Percentiles rank a stretch among this genome's conserved stretches.
phyloP scores from a whole-genome alignment of 768 basidiomycete species.

The Cystofilobasidium macerans region DNA sequence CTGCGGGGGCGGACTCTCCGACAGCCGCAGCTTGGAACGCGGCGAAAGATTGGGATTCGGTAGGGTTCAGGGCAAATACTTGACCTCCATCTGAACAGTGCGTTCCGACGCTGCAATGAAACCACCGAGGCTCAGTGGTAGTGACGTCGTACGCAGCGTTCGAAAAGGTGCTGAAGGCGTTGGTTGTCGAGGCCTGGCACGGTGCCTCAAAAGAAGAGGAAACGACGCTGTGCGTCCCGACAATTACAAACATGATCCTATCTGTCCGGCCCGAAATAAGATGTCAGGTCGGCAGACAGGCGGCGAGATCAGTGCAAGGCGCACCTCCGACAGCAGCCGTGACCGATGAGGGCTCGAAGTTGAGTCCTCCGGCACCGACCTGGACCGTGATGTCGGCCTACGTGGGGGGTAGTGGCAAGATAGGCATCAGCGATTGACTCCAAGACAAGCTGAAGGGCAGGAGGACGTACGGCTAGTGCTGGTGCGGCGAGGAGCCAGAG shows the following conservation, averaged over 20 bases:
- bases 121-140: neutral
- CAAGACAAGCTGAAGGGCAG: too few species aligned
- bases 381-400: neutral
- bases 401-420: too few species aligned
- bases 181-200: conserved; percentile 40
- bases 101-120: neutral
- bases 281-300: neutral
- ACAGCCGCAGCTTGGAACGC: too few species aligned
- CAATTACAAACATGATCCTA: neutral
- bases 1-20: too few species aligned
- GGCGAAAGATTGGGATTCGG: too few species aligned
- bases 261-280: neutral
- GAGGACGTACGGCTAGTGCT: neutral
- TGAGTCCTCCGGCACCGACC: neutral
- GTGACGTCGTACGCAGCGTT: neutral
- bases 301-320: neutral
- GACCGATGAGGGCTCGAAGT: neutral
- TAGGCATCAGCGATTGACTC: too few species aligned
- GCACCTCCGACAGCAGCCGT: neutral
- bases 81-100: too few species aligned
- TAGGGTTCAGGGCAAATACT: too few species aligned
- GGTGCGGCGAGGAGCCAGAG: neutral
- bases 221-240: conserved; percentile 47
- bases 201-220: conserved; percentile 53
- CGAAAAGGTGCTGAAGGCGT: conserved; percentile 36